Evolutionary conservation across 495 filamentous ascomycete species (phyloP).

Genomic region (Penicillium mononematosum): DNA sequence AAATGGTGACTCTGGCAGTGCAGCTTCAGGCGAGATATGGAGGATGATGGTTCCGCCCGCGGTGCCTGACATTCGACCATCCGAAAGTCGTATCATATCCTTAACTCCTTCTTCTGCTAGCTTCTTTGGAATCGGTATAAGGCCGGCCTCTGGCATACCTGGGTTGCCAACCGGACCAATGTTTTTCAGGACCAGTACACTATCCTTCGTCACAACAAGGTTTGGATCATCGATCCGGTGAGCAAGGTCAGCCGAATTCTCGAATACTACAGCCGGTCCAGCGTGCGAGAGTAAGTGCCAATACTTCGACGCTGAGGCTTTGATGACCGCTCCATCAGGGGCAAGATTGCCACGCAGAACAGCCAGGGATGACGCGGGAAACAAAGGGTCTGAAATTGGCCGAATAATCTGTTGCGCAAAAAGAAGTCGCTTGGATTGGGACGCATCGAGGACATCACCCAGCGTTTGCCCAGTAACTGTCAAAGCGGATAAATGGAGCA

Average conservation of each 20-base stretch:
- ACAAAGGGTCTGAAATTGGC: conserved; percentile 52
- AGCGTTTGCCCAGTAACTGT: conserved; percentile 60
- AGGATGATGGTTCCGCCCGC: conserved; percentile 68
- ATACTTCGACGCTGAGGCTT: conserved; percentile 62
- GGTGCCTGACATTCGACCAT: conserved; percentile 68
- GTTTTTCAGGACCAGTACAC: conserved; percentile 58
- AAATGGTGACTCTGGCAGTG: conserved; percentile 53
- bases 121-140: conserved; percentile 64
- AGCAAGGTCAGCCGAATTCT: conserved; percentile 55
- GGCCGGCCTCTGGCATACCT: conserved; percentile 67
- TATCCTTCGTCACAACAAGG: conserved; percentile 50
- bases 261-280: conserved; percentile 59
- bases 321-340: conserved; percentile 57
- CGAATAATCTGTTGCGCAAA: conserved; percentile 49
- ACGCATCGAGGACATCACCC: conserved; percentile 52
- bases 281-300: conserved; percentile 49
- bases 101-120: conserved; percentile 55
- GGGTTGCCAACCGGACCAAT: conserved; percentile 66
- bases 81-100: conserved; percentile 66
- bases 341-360: conserved; percentile 58
- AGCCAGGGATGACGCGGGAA: conserved; percentile 54
- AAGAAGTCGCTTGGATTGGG: conserved; percentile 43
- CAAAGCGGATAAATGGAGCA: conserved; percentile 55
- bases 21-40: conserved; percentile 64
- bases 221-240: conserved; percentile 55